Evolutionary conservation across 192 early-diverging fungal species (phyloP).

Genomic region (Umbelopsis sp.): DNA sequence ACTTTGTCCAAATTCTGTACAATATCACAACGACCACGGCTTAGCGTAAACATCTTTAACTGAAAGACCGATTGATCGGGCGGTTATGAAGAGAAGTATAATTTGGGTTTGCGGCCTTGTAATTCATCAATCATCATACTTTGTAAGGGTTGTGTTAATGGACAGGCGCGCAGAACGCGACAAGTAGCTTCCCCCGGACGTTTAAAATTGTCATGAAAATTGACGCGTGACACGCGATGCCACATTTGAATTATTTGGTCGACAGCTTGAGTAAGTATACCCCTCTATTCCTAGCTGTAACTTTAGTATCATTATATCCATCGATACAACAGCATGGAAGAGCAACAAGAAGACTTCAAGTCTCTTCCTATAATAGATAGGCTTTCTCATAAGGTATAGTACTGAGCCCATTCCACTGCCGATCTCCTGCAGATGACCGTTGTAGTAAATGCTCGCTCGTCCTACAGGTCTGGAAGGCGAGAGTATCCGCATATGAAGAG

Average conservation of each 20-base stretch:
- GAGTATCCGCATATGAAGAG: conserved; percentile 82
- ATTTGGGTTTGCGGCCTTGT: no score
- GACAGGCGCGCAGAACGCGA: neutral
- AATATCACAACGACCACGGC: no score
- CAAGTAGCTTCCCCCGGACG: neutral
- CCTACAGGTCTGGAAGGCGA: conserved; percentile 90
- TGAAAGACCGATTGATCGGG: no score
- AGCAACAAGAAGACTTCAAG: conserved; percentile 32
- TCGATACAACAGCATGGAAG: conserved; percentile 17
- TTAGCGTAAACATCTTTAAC: no score
- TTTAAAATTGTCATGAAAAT: conserved; percentile 15
- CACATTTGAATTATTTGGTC: conserved; percentile 1
- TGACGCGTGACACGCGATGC: conserved; percentile 13
- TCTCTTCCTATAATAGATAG: conserved; percentile 33
- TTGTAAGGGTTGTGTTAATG: neutral
- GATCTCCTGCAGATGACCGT: neutral
- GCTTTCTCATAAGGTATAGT: conserved; percentile 39
- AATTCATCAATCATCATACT: no score
- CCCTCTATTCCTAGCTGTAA: neutral
- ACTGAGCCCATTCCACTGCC: neutral
- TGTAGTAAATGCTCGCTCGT: neutral
- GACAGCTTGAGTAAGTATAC: neutral
- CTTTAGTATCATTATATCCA: neutral
- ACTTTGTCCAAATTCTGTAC: no score
- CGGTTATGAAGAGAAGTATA: no score